Base-by-base conservation (phyloP, 192 early-diverging fungal species). In the Helicostylum pulchrum region DNA sequence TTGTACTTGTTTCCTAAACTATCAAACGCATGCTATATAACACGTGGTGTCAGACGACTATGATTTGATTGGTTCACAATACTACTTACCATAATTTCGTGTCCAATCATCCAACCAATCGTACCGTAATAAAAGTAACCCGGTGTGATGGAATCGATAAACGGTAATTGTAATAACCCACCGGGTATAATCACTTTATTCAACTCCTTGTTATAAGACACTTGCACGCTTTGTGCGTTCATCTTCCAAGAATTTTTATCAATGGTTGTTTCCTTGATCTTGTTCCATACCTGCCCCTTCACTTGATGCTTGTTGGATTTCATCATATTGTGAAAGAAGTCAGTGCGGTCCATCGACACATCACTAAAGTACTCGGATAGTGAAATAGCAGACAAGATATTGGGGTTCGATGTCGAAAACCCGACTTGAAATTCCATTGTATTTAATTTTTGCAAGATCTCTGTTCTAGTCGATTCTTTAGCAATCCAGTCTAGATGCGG, bases 41-140 rank as follows among this genome's bases (percentile, higher is more conserved):
- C 46, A 48, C 17, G 46, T 48, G 46, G 17, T 14, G 46, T 48
- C 46, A 48, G 46, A 19, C 15, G 46, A 48, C 46, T 12, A 10
- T 9, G 0, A 48, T 15, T 15, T 48, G 46, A 48, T 48, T 48
- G 10, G 26, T n/a, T 31, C 48, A 54, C 11, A 42, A 12, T n/a
- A 11, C 2, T n/a, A 52, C 59, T 67, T 73, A 82, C 80, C 47
- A 81, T 82, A 21, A 91, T 71, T 64, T 91, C 88, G 67, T 91
- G 90, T 6, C 90, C 89, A 23, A 89, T 77, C 26, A 92, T 75
- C 54, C 80, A 78, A 6, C 90, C 90, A 20, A 88, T 73, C 1
- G 75, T 72, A 12, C 88, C 88, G 70, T 82, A 90, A 62, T 88
- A 88, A 61, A 92, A 44, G 48, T 81, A 78, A 56, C 69, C 68